These are phyloP conservation scores for Fusarium duplospermum DNA, from an alignment of 2,329 filamentous ascomycete genomes.

Conservation along the genomic window DNA sequence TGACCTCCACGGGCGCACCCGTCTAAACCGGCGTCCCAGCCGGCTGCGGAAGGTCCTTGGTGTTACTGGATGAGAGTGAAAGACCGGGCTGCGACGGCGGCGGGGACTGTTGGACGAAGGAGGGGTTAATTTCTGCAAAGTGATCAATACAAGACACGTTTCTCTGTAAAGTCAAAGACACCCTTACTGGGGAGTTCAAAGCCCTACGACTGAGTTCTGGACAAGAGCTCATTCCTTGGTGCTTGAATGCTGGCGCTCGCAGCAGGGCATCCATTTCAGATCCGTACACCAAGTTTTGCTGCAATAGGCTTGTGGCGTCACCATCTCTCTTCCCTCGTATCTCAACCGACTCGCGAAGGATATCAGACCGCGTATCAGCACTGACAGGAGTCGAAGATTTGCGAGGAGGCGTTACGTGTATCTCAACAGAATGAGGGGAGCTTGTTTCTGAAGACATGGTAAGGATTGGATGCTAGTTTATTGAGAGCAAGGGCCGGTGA, in stretches of 20 bases:
- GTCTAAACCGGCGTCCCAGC: constrained; percentile 39
- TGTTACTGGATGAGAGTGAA: constrained; percentile 45
- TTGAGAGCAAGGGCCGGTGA: not conserved
- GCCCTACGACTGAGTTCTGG: constrained; percentile 20
- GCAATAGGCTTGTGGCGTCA: not conserved
- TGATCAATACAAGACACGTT: not conserved
- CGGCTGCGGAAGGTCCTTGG: constrained; percentile 41
- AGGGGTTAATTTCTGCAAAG: constrained; percentile 18
- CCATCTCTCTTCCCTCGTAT: constrained; percentile 1
- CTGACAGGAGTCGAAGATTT: not conserved
- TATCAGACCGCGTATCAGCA: constrained; percentile 3
- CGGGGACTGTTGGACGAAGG: constrained; percentile 18
- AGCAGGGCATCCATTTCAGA: constrained; percentile 16
- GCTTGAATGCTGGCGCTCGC: constrained; percentile 11
- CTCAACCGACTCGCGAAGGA: not conserved
- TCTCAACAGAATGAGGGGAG: constrained; percentile 5
- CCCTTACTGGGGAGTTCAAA: constrained; percentile 3
- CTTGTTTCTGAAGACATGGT: constrained; percentile 14
- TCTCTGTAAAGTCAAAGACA: not conserved
- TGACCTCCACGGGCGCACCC: constrained; percentile 42
- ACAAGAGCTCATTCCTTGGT: constrained; percentile 29
- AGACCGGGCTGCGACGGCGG: constrained; percentile 32
- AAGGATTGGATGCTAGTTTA: not conserved
- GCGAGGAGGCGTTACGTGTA: not conserved
- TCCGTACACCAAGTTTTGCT: not conserved